Evolutionary conservation across 2,329 filamentous ascomycete species (phyloP), one percentile per base, ranked within the genome.

Genomic region (Myriosclerotinia duriaeana): DNA sequence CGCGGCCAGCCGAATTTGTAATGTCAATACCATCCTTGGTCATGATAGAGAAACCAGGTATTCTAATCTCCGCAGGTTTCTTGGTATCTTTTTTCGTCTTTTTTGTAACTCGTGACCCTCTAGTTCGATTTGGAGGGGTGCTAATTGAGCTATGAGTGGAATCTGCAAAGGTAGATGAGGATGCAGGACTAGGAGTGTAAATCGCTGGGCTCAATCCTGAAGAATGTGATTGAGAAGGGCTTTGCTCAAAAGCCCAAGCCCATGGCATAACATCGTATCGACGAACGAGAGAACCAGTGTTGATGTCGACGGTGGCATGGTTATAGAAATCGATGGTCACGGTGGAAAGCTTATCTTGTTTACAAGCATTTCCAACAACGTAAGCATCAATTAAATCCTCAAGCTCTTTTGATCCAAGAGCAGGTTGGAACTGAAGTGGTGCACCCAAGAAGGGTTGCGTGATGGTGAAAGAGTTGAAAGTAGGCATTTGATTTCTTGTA

Each of bases 11-110:
- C 65, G 83, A 82, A 76, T 87, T 85, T 54, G 87, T 89, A 66
- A 89, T 83, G 74, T 89, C 87, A 53, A 79, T 78, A 58, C 87
- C 87, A 69, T 87, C 85, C 74, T 82, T 84, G 67, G 86, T 89
- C 79, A 89, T 81, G 69, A 89, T 89, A 75, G 86, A 87, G 85
- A 89, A 88, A 63, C 87, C 86, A 9, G 85, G 85, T 26, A 87
- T 76, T 70, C 72, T 66, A 7, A 68, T 46, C 62, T 75, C 72
- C 5, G 70, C 66, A 8, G 69, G 62, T 62, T 73, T 73, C 69
- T 72, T 73, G 60, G 65, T 68, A 14, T 72, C 71, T 65, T 74
- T 75, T 69, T 72, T 74, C 4, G 70, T 22, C 67, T 71, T 73
- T 69, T 75, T 75, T 40, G 70, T 53, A 15, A 72, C 72, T 66